Percentiles rank a stretch among this genome's conserved stretches.
Evolutionary conservation across 2,329 filamentous ascomycete genomes (phyloP).

Genomic region (Metarhizium anisopliae): DNA sequence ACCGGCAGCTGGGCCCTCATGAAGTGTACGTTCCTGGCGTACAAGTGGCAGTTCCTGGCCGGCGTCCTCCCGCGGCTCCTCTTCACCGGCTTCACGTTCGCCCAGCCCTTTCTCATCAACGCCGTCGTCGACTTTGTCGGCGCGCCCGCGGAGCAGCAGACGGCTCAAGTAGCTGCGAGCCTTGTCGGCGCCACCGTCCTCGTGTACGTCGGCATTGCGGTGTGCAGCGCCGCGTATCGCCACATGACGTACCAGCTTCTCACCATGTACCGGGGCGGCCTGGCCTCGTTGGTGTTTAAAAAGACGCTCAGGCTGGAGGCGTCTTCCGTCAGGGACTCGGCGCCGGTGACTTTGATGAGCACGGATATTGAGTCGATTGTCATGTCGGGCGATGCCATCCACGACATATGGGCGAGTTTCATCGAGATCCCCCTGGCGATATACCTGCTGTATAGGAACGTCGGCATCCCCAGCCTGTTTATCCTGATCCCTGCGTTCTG

Average conservation of each 20-base stretch:
- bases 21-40: constrained; percentile 16
- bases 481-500: constrained; percentile 19
- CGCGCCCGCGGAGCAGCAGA: constrained; percentile 15
- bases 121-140: constrained; percentile 22
- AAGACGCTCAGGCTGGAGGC: constrained; percentile 29
- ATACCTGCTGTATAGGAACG: constrained; percentile 24
- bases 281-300: constrained; percentile 38
- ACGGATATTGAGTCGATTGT: constrained; percentile 31
- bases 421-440: constrained; percentile 28
- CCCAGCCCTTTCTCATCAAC: constrained; percentile 29
- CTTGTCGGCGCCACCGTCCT: constrained; percentile 31
- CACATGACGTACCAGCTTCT: constrained; percentile 27
- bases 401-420: constrained; percentile 29
- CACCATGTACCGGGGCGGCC: constrained; percentile 25
- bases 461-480: constrained; percentile 16
- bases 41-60: constrained; percentile 20
- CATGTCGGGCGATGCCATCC: constrained; percentile 15
- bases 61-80: constrained; percentile 28
- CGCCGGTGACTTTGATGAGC: constrained; percentile 35
- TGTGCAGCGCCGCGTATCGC: constrained; percentile 21
- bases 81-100: constrained; percentile 31
- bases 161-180: constrained; percentile 21
- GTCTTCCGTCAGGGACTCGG: constrained; percentile 23
- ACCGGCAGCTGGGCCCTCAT: constrained; percentile 14
- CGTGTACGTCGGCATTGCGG: constrained; percentile 33